phyloP scores from a whole-genome alignment of 768 basidiomycete genomes.

The Sporobolomyces phaffii region DNA sequence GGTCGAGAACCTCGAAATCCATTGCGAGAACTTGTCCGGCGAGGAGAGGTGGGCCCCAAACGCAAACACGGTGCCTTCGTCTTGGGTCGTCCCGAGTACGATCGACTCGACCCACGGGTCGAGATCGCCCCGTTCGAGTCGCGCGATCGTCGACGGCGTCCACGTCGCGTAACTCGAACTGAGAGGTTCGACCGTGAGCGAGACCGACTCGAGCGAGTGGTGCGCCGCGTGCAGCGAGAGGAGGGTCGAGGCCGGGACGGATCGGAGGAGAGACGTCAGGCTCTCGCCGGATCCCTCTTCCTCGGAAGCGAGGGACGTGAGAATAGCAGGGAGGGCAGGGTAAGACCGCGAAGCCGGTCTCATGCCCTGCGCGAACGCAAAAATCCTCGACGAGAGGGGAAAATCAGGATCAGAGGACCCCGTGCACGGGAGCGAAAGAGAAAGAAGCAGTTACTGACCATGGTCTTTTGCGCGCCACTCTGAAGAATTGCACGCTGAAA shows the following conservation, averaged over 20 bases:
- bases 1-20: slow-evolving; percentile 4
- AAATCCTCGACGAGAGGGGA: neutral
- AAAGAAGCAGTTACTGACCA: slow-evolving; percentile 1
- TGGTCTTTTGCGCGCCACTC: slow-evolving; percentile 28
- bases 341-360: slow-evolving; percentile 19
- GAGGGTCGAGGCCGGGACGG: slow-evolving; percentile 7
- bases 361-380: neutral
- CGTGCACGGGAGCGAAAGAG: neutral
- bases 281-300: too few species aligned
- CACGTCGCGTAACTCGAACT: neutral
- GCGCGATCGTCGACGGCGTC: slow-evolving; percentile 1
- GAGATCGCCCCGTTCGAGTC: slow-evolving; percentile 12
- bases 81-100: slow-evolving; percentile 19
- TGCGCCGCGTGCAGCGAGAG: slow-evolving; percentile 4
- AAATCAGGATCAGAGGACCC: neutral
- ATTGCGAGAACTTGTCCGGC: neutral
- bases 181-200: slow-evolving; percentile 13
- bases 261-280: neutral
- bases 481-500: slow-evolving; percentile 28
- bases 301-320: slow-evolving; percentile 3
- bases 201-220: slow-evolving; percentile 10
- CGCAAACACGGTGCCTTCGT: slow-evolving; percentile 25
- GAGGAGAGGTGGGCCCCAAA: neutral
- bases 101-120: slow-evolving; percentile 29
- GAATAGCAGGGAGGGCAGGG: slow-evolving; percentile 19